Evolutionary conservation across 1,284 basidiomycete species (phyloP), one percentile per base, ranked within the genome.

Genomic region (Pholiota adiposa): DNA sequence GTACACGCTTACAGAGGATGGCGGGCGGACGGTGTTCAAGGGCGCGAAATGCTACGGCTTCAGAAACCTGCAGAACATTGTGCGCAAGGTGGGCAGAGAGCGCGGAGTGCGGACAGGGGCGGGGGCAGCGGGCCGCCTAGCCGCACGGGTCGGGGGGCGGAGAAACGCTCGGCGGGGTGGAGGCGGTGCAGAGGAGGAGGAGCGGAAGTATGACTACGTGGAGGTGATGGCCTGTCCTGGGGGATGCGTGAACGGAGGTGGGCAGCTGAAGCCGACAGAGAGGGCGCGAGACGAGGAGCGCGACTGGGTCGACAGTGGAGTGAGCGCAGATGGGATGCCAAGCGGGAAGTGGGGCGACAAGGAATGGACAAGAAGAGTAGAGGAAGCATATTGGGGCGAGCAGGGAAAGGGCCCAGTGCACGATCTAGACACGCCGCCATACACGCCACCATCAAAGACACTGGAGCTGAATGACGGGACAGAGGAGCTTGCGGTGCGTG

Each of bases 181-280:
- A 56, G 74, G 61, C 25, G 74, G 63, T 58, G 64, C 70, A 11
- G 75, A 58, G 16, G 75, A 72, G 31, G 75, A 73, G 61, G 84
- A 85, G 54, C 80, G 78, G 67, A 81, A 85, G 33, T 93, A 97
- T 73, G 97, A 99, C 76, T 99, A 97, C 73, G 91, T 99, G 51
- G 97, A 99, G 71, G 96, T 99, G 62, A 99, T 99, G 97, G 97
- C 97, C 21, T 99, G 97, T 77, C 97, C 97, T 0, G 88, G 92
- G 0, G 97, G 97, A 5, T 99, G 97, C 72, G 94, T 98, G 51
- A 98, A 98, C 70, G 97, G 97, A 2, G 97, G 97, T 25, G 97
- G 97, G 1, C 97, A 99, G 77, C 81, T 96, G 68, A 89, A 90
- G 65, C 87, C 86, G 21, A 54, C 29, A 18, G 31, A 40, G 18